Percentiles rank a stretch among this genome's conserved stretches.
phyloP scores from a whole-genome alignment of 208 protist species.

The Naegleria lovaniensis region DNA sequence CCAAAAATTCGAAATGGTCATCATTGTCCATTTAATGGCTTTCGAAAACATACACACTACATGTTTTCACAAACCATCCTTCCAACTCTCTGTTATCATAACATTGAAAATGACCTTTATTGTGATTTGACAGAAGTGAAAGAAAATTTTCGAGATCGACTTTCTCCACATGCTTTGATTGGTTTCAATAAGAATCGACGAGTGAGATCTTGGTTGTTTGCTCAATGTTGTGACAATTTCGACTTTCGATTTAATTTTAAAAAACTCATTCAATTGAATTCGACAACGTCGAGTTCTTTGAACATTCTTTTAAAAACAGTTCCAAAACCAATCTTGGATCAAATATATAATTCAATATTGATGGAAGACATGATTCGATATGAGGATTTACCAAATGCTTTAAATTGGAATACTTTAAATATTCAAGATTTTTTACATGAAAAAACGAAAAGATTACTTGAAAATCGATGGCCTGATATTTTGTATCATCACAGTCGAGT shows the following conservation, averaged over 20 bases:
- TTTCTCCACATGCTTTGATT: neutral
- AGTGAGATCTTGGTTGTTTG: neutral
- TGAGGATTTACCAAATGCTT: neutral
- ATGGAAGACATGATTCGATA: neutral
- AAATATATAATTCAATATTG: neutral
- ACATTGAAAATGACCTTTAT: neutral
- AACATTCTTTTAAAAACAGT: neutral
- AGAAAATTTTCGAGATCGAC: neutral
- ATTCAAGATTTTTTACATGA: neutral
- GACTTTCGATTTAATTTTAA: neutral
- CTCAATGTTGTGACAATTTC: slow-evolving; percentile 8
- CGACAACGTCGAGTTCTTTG: too few relatives aligned
- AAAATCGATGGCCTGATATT: neutral
- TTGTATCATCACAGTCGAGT: neutral
- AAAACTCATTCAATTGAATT: neutral
- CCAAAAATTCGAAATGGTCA: neutral
- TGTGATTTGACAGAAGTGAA: neutral
- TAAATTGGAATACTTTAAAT: neutral
- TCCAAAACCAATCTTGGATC: neutral
- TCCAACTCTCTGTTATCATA: neutral
- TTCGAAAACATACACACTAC: neutral
- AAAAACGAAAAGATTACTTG: neutral
- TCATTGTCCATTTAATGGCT: neutral
- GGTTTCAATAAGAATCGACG: neutral
- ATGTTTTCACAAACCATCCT: neutral